Evolutionary conservation across 2,329 filamentous ascomycete genomes (phyloP), one percentile per base, ranked within the genome.

Genomic region (Colletotrichum eremochloae): DNA sequence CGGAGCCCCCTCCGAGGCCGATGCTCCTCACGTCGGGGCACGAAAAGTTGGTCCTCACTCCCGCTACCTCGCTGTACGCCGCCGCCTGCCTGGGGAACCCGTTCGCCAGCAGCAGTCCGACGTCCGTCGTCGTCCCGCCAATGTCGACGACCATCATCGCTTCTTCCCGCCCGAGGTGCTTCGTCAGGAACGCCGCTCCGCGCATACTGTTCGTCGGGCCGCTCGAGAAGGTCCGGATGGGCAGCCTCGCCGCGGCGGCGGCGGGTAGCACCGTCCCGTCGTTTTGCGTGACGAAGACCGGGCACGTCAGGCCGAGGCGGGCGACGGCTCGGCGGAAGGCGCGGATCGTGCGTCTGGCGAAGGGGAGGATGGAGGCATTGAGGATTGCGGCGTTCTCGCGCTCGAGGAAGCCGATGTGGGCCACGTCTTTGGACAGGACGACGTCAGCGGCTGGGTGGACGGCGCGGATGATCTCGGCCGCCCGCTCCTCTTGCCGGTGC

Each of bases 71-170:
- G 50, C 87, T 90, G 73, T 90, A 91, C 0, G 89, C 89, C 9
- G 89, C 87, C 61, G 88, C 86, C 77, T 91, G 88, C 40, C 90
- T 84, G 0, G 91, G 91, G 58, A 92, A 90, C 0, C 91, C 90
- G 55, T 88, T 91, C 0, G 86, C 83, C 2, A 90, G 83, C 3
- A 93, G 78, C 1, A 91, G 78, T 0, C 91, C 90, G 8, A 91
- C 88, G 74, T 92, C 91, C 0, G 89, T 88, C 0, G 91, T 92
- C 0, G 91, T 93, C 3, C 91, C 91, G 0, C 91, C 91, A 64
- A 93, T 88, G 76, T 92, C 91, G 2, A 92, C 87, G 0, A 93
- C 90, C 82, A 92, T 88, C 75, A 86, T 80, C 0, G 82, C 79
- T 65, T 79, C 77, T 29, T 76, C 44, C 44, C 7, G 6, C 18